Conservation (phyloP, 108 stramenopile genomes). For the Nitzschia palea region DNA sequence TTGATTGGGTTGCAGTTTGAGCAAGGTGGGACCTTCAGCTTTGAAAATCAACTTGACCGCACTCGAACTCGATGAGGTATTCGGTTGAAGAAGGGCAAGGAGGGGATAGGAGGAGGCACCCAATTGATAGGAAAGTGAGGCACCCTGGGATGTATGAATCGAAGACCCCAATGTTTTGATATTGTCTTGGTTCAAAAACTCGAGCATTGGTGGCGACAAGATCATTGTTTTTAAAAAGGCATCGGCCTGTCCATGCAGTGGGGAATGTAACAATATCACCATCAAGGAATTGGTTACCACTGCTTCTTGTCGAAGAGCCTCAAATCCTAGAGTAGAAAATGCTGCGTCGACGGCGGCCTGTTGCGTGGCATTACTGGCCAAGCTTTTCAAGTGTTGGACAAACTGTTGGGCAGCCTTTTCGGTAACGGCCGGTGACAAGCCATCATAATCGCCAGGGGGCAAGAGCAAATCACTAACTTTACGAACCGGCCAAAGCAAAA, state of each 20-base stretch:
- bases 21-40: conserved; percentile 55
- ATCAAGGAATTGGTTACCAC: conserved; percentile 52
- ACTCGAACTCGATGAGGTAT: conserved; percentile 4
- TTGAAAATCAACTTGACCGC: conserved; percentile 60
- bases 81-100: conserved; percentile 68
- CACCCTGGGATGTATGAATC: conserved; percentile 76
- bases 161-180: conserved; percentile 59
- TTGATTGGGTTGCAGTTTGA: conserved; percentile 36
- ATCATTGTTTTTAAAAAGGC: conserved; percentile 27
- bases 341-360: conserved; percentile 6
- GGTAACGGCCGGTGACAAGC: conserved; percentile 44
- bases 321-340: conserved; percentile 43
- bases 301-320: conserved; percentile 45
- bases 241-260: conserved; percentile 53
- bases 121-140: conserved; percentile 54
- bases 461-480: conserved; percentile 38
- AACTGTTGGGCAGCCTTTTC: conserved; percentile 73
- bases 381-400: conserved; percentile 32
- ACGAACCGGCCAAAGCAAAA: conserved; percentile 51
- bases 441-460: conserved; percentile 61
- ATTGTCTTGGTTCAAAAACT: conserved; percentile 49
- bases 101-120: conserved; percentile 64
- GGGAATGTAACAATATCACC: conserved; percentile 71
- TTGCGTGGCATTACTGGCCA: conserved; percentile 7
- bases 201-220: conserved; percentile 34